These are phyloP conservation scores for Nannochloris sp. DNA, from an alignment of 139 green algal genomes.

Conservation along the genomic window DNA sequence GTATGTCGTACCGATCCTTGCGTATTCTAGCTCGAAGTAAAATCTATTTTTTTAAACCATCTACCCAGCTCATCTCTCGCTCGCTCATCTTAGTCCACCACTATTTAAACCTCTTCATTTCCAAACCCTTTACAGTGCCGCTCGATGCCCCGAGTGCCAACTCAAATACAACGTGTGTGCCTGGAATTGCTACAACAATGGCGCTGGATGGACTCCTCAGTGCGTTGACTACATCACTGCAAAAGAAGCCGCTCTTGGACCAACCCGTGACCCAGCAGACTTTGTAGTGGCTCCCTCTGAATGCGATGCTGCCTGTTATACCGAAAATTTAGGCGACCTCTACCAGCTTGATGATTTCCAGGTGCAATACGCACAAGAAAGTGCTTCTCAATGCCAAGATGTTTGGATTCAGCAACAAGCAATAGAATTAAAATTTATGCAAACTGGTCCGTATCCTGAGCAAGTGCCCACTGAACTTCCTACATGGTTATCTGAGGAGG, in stretches of 20 bases:
- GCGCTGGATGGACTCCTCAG: neutral
- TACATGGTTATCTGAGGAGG: neutral
- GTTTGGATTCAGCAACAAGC: conserved; percentile 2
- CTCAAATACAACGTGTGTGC: neutral
- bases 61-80: neutral
- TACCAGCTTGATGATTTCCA: neutral
- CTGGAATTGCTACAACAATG: conserved; percentile 6
- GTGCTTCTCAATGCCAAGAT: neutral
- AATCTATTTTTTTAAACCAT: no score
- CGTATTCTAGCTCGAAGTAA: no score
- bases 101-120: neutral
- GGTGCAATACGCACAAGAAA: neutral
- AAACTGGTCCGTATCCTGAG: neutral
- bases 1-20: no score
- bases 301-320: conserved; percentile 1
- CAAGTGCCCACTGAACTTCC: neutral
- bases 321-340: neutral
- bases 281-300: neutral
- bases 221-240: conserved; percentile 4
- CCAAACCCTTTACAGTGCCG: neutral
- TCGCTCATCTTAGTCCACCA: neutral
- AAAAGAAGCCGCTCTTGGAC: neutral
- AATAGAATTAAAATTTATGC: conserved; percentile 2
- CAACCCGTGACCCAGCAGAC: neutral
- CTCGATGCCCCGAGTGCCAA: conserved; percentile 4